A percentile compares a stretch with the other conserved stretches of the same genome.
Conservation (phyloP, 345 rosid species). For the Gynandropsis gynandra region DNA sequence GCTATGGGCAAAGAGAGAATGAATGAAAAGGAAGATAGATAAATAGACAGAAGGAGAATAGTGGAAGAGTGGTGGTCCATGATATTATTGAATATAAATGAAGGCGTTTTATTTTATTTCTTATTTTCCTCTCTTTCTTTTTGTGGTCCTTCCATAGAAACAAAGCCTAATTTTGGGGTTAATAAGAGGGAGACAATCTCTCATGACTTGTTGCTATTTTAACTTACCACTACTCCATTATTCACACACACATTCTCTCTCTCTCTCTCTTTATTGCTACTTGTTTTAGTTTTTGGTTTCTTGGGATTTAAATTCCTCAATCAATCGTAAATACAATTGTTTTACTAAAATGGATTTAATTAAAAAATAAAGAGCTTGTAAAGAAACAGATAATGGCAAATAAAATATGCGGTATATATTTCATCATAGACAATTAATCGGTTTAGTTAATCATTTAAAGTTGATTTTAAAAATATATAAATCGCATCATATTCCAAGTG, state of each 20-base stretch:
- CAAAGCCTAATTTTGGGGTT: constrained; percentile 31
- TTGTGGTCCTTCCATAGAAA: constrained; percentile 28
- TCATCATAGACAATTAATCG: neutral
- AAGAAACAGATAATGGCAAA: neutral
- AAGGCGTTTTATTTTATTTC: constrained; percentile 17
- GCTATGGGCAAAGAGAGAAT: constrained; percentile 23
- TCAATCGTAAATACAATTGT: neutral
- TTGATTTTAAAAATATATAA: neutral
- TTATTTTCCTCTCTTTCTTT: constrained; percentile 12
- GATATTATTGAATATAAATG: constrained; percentile 24
- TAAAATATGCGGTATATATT: neutral
- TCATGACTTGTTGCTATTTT: constrained; percentile 8
- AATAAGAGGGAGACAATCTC: constrained; percentile 10
- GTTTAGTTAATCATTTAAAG: neutral
- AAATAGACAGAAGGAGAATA: constrained; percentile 22
- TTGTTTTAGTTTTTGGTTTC: neutral
- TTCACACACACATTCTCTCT: too few relatives aligned
- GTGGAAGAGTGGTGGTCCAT: constrained; percentile 29
- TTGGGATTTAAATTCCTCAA: neutral
- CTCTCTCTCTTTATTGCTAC: too few relatives aligned
- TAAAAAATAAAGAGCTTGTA: constrained; percentile 7
- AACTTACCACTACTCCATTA: neutral
- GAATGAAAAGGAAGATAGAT: too few relatives aligned
- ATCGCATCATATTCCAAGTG: too few relatives aligned
- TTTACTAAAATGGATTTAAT: neutral